Evolutionary conservation across 768 basidiomycete genomes (phyloP).

Genomic region (Boletellus emodensis): DNA sequence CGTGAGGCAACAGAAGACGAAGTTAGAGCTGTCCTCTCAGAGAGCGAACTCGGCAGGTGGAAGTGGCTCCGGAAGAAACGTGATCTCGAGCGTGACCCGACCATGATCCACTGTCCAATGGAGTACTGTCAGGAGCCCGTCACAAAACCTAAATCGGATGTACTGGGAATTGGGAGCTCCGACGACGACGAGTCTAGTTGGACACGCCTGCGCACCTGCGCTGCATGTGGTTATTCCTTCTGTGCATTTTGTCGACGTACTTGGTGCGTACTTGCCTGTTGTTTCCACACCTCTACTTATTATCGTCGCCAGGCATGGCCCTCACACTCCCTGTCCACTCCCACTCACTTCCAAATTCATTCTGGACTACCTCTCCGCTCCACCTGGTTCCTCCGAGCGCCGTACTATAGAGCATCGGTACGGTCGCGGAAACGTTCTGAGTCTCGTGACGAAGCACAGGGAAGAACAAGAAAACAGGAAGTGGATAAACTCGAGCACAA

Average conservation of each 20-base stretch:
- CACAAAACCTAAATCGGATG: constrained; percentile 43
- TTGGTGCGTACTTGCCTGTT: constrained; percentile 46
- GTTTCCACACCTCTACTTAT: constrained; percentile 2
- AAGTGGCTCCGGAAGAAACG: constrained; percentile 72
- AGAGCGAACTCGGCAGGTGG: constrained; percentile 68
- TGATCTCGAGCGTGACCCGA: constrained; percentile 72
- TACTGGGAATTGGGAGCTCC: constrained; percentile 15
- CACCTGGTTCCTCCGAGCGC: constrained; percentile 50
- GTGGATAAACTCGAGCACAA: constrained; percentile 70
- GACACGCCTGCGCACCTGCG: constrained; percentile 69
- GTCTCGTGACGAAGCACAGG: constrained; percentile 57
- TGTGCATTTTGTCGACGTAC: constrained; percentile 79
- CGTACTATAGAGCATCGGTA: constrained; percentile 55
- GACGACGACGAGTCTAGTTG: constrained; percentile 59
- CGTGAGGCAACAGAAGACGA: constrained; percentile 66
- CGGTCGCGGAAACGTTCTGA: constrained; percentile 57
- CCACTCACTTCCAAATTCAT: constrained; percentile 64
- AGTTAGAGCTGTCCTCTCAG: constrained; percentile 64
- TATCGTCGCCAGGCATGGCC: constrained; percentile 67
- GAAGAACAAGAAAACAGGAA: constrained; percentile 73
- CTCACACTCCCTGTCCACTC: constrained; percentile 65
- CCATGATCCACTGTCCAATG: constrained; percentile 78
- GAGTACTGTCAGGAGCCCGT: constrained; percentile 79
- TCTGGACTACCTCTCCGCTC: constrained; percentile 58
- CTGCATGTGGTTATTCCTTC: constrained; percentile 70